Evolutionary conservation across 176 grass and related monocot species (phyloP).

Genomic region (Ensete glaucum): DNA sequence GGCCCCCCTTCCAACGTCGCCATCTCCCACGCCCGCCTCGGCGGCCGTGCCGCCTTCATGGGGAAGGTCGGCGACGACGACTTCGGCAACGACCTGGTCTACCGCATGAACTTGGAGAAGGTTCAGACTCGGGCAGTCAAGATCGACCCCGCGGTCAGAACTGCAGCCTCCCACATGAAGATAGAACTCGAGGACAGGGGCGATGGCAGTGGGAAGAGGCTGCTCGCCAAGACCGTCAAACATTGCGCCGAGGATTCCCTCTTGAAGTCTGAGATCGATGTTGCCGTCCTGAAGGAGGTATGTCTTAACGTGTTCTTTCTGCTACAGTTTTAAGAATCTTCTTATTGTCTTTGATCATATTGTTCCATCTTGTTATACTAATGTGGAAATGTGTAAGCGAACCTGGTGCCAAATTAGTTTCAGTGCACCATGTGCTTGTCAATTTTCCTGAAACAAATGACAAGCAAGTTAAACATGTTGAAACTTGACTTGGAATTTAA

Average conservation of each 20-base stretch:
- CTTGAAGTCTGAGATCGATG: conserved; percentile 46
- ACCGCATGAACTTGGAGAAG: conserved; percentile 62
- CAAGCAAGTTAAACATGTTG: neutral
- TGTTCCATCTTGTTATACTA: neutral
- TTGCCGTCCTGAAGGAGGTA: conserved; percentile 77
- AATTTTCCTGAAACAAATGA: neutral
- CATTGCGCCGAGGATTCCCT: conserved; percentile 59
- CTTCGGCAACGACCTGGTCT: conserved; percentile 63
- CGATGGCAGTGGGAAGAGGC: conserved; percentile 34
- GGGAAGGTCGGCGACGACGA: conserved; percentile 86
- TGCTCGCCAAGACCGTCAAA: conserved; percentile 67
- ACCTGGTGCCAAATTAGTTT: neutral
- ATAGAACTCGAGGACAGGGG: conserved; percentile 34
- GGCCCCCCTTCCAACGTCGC: conserved; percentile 72
- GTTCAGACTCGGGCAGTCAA: conserved; percentile 65
- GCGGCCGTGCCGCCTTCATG: conserved; percentile 59
- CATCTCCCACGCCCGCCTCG: conserved; percentile 47
- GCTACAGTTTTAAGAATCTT: neutral
- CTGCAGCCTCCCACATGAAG: conserved; percentile 65
- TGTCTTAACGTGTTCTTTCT: neutral
- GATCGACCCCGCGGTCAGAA: conserved; percentile 34
- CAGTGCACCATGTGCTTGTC: neutral
- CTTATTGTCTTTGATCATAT: neutral
- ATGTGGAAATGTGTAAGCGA: too few species aligned
- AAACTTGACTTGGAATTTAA: conserved; percentile 17